Conservation (phyloP, 805 yeast species). For the Yamadazyma endophytica region DNA sequence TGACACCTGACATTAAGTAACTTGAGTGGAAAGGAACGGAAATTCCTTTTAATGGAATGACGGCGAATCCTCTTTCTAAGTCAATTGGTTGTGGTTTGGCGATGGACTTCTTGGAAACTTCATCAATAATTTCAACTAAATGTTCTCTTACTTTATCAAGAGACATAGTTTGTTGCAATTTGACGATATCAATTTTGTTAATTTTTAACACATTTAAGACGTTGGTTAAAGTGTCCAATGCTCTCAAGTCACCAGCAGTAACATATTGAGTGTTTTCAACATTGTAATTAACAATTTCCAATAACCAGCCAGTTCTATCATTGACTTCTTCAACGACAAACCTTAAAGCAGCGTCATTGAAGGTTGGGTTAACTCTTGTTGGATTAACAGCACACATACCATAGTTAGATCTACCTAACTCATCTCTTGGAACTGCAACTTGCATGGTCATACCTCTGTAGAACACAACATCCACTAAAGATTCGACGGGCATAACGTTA, state of each 20-base stretch:
- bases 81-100: constrained; percentile 95
- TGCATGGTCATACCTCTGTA: constrained; percentile 99
- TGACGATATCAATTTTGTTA: constrained; percentile 90
- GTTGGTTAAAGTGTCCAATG: constrained; percentile 86
- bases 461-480: constrained; percentile 94
- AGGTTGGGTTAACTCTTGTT: constrained; percentile 81
- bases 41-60: constrained; percentile 96
- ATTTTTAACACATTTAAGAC: constrained; percentile 90
- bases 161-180: constrained; percentile 75
- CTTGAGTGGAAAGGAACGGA: constrained; percentile 99
- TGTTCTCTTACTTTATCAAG: constrained; percentile 87
- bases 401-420: constrained; percentile 91
- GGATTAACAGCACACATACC: constrained; percentile 99
- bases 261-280: constrained; percentile 98
- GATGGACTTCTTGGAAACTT: constrained; percentile 72
- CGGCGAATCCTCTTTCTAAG: constrained; percentile 96
- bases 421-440: constrained; percentile 98
- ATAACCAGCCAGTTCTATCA: constrained; percentile 82
- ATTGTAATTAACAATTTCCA: constrained; percentile 96
- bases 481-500: constrained; percentile 98
- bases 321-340: constrained; percentile 90
- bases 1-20: constrained; percentile 97
- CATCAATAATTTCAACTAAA: constrained; percentile 80
- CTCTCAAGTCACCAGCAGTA: constrained; percentile 97
- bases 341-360: constrained; percentile 89